Percentiles rank a stretch among this genome's conserved stretches.
These are phyloP conservation scores for Arachis hypogaea DNA, from an alignment of 306 rosid genomes.

Conservation along the genomic window DNA sequence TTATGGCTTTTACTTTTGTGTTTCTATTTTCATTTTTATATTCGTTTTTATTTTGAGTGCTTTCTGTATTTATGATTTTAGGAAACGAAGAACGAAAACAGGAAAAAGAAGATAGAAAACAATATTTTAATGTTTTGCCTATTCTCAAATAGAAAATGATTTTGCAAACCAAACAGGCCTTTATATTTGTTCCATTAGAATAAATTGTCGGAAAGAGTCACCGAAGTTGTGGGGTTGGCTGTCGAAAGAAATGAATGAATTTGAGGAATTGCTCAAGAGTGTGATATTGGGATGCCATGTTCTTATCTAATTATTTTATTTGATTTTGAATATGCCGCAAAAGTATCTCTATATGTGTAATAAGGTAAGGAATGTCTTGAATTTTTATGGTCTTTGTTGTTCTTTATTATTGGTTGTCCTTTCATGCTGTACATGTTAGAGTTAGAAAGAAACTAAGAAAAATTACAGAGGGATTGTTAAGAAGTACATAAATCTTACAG, in stretches of 20 bases:
- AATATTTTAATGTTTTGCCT: too few species aligned
- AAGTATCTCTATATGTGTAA: not conserved
- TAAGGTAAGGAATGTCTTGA: not conserved
- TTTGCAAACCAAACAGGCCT: too few species aligned
- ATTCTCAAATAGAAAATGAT: too few species aligned
- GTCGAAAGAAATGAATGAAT: not conserved
- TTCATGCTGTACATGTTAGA: not conserved
- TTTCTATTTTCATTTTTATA: too few species aligned
- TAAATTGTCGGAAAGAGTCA: not conserved
- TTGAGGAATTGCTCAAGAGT: not conserved
- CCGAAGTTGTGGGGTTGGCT: too few species aligned
- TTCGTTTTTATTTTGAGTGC: too few species aligned
- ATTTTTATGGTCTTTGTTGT: not conserved
- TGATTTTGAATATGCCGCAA: not conserved
- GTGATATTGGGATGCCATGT: not conserved
- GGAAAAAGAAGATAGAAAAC: too few species aligned
- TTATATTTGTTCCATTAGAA: not conserved
- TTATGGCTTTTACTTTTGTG: not conserved
- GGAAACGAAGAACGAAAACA: too few species aligned
- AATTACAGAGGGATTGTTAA: not conserved
- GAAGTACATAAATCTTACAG: not conserved
- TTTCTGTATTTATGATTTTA: too few species aligned
- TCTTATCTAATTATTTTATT: not conserved
- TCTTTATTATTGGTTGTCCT: conserved; percentile 8
- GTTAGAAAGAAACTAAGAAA: not conserved